Evolutionary conservation across 2,329 filamentous ascomycete species (phyloP).

Genomic region (Beauveria rudraprayagi): DNA sequence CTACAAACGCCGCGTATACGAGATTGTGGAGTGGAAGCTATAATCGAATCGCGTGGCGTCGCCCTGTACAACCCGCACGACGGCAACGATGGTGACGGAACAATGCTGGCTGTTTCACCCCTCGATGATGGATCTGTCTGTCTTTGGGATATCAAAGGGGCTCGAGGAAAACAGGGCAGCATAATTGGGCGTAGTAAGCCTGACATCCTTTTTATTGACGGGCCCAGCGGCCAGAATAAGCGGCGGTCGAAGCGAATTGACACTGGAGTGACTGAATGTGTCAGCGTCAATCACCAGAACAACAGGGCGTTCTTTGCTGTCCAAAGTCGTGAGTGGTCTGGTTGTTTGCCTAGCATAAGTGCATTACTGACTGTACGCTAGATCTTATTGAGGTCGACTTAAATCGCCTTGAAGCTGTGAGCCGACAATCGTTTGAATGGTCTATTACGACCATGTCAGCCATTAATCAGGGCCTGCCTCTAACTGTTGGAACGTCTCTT

Average conservation of each 20-base stretch:
- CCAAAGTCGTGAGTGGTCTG: constrained; percentile 49
- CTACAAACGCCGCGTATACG: constrained; percentile 52
- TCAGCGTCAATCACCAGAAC: constrained; percentile 64
- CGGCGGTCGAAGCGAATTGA: constrained; percentile 57
- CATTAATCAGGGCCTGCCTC: constrained; percentile 54
- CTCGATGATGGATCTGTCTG: constrained; percentile 83
- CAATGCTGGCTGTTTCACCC: constrained; percentile 59
- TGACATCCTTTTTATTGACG: constrained; percentile 57
- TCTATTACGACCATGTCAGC: constrained; percentile 77
- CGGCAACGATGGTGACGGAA: constrained; percentile 36
- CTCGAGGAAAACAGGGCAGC: constrained; percentile 45
- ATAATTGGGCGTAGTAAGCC: constrained; percentile 58
- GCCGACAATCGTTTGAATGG: constrained; percentile 66
- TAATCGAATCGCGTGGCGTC: constrained; percentile 64
- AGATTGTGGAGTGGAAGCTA: constrained; percentile 34
- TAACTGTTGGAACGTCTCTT: constrained; percentile 77
- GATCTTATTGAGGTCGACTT: constrained; percentile 77
- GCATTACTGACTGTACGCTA: constrained; percentile 14
- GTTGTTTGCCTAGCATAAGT: background rate
- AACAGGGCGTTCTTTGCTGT: constrained; percentile 73
- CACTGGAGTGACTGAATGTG: constrained; percentile 68
- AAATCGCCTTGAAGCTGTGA: constrained; percentile 59
- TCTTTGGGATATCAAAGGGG: constrained; percentile 68
- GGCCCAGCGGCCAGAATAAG: constrained; percentile 35
- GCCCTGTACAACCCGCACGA: constrained; percentile 52